Evolutionary conservation across 2,329 filamentous ascomycete genomes (phyloP), one percentile per base, ranked within the genome.

Genomic region (Penicillium sp.): DNA sequence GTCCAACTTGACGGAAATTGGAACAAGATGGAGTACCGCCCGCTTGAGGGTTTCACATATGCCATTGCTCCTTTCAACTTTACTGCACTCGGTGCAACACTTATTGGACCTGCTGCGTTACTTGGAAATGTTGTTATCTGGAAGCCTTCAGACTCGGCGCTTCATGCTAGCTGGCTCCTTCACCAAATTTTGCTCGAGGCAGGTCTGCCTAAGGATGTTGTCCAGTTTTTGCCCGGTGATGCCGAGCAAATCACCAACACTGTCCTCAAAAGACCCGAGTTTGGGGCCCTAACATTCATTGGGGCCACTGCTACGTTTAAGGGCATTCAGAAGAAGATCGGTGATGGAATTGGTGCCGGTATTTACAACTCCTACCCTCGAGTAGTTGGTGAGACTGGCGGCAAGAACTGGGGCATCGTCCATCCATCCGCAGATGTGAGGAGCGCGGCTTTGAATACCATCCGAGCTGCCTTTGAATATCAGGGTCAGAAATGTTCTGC

Each of bases 31-130:
- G 91, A 96, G 76, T 85, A 96, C 78, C 83, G 91, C 28, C 87
- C 92, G 8, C 83, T 96, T 3, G 92, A 96, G 74, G 91, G 91
- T 14, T 96, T 97, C 73, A 90, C 96, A 54, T 96, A 96, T 72
- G 91, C 91, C 37, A 85, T 96, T 65, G 89, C 87, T 53, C 91
- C 91, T 25, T 96, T 96, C 82, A 96, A 96, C 79, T 96, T 96
- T 77, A 96, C 91, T 17, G 92, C 91, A 61, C 94, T 96, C 63
- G 90, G 86, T 5, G 91, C 87, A 46, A 96, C 96, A 75, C 80
- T 96, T 28, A 83, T 88, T 11, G 87, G 85, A 35, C 87, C 89
- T 0, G 90, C 91, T 10, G 91, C 90, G 0, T 78, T 96, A 38
- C 85, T 96, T 78, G 91, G 92, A 51, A 97, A 97, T 73, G 91